These are phyloP conservation scores for Spiromastix sp. DNA, from an alignment of 2,329 filamentous ascomycete genomes.

Conservation along the genomic window DNA sequence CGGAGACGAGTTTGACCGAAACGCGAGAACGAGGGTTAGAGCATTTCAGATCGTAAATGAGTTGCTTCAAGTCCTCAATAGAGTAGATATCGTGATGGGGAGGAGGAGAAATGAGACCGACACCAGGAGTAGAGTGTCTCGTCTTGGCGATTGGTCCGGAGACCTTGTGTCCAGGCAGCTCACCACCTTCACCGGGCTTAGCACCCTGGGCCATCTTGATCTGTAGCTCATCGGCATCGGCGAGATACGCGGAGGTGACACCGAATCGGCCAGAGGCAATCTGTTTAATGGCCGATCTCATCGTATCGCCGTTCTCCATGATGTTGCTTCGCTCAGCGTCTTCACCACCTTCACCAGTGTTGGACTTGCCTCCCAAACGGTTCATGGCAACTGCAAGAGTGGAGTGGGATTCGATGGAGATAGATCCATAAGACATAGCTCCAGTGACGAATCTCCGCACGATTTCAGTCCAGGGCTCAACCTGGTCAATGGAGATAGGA, in stretches of 20 bases:
- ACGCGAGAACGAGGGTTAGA: constrained; percentile 85
- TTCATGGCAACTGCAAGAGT: constrained; percentile 96
- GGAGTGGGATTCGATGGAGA: constrained; percentile 97
- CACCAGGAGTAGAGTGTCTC: constrained; percentile 89
- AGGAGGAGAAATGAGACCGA: constrained; percentile 89
- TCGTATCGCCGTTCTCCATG: constrained; percentile 86
- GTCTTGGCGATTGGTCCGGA: constrained; percentile 89
- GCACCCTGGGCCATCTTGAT: constrained; percentile 99
- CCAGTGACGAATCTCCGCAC: constrained; percentile 93
- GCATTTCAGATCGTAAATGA: constrained; percentile 97
- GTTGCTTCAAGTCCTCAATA: constrained; percentile 93
- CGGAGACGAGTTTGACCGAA: constrained; percentile 94
- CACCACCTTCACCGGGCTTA: constrained; percentile 95
- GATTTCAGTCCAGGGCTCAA: constrained; percentile 97
- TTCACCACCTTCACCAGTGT: constrained; percentile 95
- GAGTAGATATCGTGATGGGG: constrained; percentile 98
- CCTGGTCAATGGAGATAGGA: constrained; percentile 87
- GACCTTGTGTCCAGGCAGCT: constrained; percentile 93
- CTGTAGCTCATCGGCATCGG: constrained; percentile 90
- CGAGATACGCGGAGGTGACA: constrained; percentile 88
- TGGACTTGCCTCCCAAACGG: constrained; percentile 88
- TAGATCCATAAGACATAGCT: constrained; percentile 97
- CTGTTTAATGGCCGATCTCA: constrained; percentile 96
- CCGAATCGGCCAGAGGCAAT: constrained; percentile 93
- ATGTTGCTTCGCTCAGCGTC: constrained; percentile 81